phyloP scores from a whole-genome alignment of 345 rosid genomes.

The Nephelium lappaceum region DNA sequence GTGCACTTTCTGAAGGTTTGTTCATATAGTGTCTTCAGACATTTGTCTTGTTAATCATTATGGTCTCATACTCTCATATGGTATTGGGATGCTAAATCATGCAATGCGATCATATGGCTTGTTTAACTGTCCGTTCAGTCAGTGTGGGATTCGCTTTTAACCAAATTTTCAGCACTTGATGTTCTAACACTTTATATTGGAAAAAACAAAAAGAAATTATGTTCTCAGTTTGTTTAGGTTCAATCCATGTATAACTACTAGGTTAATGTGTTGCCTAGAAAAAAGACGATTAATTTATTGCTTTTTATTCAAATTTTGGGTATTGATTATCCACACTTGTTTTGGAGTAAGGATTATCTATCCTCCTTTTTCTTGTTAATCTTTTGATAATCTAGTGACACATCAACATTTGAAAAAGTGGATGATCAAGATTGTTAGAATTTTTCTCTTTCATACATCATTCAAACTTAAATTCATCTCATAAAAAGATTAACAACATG shows the following conservation, averaged over 20 bases:
- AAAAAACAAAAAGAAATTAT: neutral
- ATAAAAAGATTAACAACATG: too few relatives aligned
- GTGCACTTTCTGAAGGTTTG: slow-evolving; percentile 93
- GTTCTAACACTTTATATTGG: neutral
- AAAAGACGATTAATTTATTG: neutral
- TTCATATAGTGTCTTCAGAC: neutral
- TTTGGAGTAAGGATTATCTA: too few relatives aligned
- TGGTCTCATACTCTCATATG: neutral
- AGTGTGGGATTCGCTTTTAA: neutral
- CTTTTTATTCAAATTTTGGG: neutral
- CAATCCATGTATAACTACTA: neutral
- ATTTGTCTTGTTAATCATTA: neutral
- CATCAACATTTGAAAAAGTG: too few relatives aligned
- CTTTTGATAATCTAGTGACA: too few relatives aligned
- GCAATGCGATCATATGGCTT: neutral
- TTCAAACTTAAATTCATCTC: too few relatives aligned
- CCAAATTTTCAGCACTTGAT: neutral
- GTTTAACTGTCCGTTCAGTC: neutral
- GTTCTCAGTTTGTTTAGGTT: neutral
- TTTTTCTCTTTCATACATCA: too few relatives aligned
- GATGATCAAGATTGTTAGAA: too few relatives aligned
- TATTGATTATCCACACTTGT: neutral
- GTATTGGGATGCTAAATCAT: neutral
- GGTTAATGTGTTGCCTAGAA: neutral
- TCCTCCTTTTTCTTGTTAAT: too few relatives aligned